Conservation (phyloP, 2,329 filamentous ascomycete genomes). For the Alternaria sp. region DNA sequence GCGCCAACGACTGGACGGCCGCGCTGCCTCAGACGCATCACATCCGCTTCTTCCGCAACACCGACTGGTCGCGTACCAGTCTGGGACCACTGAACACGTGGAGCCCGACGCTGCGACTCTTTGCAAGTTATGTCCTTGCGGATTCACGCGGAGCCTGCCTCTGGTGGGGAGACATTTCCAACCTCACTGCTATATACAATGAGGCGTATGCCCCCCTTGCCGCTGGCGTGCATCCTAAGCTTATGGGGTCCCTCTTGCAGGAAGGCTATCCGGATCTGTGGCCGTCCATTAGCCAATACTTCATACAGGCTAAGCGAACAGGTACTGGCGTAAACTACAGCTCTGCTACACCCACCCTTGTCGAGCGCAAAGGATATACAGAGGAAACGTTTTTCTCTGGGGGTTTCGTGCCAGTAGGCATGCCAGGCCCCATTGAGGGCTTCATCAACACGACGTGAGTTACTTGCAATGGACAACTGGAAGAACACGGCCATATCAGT, state of each 20-base stretch:
- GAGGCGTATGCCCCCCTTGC: conserved; percentile 42
- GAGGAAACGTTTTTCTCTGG: conserved; percentile 48
- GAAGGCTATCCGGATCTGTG: conserved; percentile 45
- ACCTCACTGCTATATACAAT: conserved; percentile 48
- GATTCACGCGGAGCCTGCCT: conserved; percentile 46
- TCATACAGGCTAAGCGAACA: conserved; percentile 36
- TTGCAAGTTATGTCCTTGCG: conserved; percentile 43
- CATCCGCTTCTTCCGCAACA: conserved; percentile 45
- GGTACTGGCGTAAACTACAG: conserved; percentile 40
- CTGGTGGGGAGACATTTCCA: conserved; percentile 43
- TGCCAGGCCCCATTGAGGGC: conserved; percentile 35
- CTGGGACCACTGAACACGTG: conserved; percentile 40
- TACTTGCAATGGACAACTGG: not conserved
- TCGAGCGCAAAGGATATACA: conserved; percentile 41
- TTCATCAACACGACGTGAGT: conserved; percentile 22
- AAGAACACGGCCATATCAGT: not conserved
- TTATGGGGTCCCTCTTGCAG: conserved; percentile 45
- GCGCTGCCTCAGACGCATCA: conserved; percentile 43
- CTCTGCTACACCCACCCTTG: conserved; percentile 31
- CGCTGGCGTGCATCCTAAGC: conserved; percentile 38
- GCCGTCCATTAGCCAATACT: conserved; percentile 32
- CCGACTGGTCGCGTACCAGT: conserved; percentile 39
- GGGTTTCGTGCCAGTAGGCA: conserved; percentile 44
- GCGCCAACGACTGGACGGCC: conserved; percentile 40
- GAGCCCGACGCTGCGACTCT: conserved; percentile 41